Percentiles rank a stretch among this genome's conserved stretches.
These are phyloP conservation scores for Berkeleyomyces rouxiae DNA, from an alignment of 2,329 filamentous ascomycete genomes.

Conservation along the genomic window DNA sequence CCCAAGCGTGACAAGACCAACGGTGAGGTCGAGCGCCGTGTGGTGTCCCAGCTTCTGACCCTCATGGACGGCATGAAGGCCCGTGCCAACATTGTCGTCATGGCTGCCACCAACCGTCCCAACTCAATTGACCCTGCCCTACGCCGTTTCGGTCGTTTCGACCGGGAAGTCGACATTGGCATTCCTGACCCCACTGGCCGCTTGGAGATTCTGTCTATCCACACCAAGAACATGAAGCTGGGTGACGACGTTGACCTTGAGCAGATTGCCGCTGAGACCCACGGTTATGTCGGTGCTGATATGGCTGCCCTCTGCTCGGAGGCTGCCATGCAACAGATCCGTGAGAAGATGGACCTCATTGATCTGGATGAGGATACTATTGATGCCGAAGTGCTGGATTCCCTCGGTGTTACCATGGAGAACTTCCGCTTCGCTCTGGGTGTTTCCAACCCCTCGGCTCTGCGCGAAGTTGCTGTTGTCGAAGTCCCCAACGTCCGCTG, in stretches of 20 bases:
- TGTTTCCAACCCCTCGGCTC: constrained; percentile 94
- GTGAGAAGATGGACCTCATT: constrained; percentile 99
- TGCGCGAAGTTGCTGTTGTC: constrained; percentile 96
- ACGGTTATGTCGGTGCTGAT: constrained; percentile 98
- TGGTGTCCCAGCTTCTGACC: constrained; percentile 89
- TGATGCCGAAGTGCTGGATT: constrained; percentile 94
- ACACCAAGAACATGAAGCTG: constrained; percentile 99
- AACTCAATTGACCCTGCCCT: constrained; percentile 98
- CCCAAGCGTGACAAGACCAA: constrained; percentile 99
- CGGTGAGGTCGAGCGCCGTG: constrained; percentile 94
- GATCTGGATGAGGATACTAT: constrained; percentile 98
- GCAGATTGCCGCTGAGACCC: constrained; percentile 90
- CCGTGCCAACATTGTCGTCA: constrained; percentile 93
- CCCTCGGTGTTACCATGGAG: constrained; percentile 96
- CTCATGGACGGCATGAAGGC: constrained; percentile 99
- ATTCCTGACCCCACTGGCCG: constrained; percentile 95
- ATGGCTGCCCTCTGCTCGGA: constrained; percentile 95
- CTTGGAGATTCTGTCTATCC: constrained; percentile 96
- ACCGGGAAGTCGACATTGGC: constrained; percentile 96
- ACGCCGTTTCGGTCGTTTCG: constrained; percentile 94
- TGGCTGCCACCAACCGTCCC: constrained; percentile 96
- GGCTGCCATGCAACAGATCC: constrained; percentile 99
- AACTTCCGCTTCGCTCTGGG: constrained; percentile 99
- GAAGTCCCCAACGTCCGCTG: constrained; percentile 98
- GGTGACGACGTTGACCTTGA: constrained; percentile 92